A percentile compares a stretch with the other conserved stretches of the same genome.
phyloP scores from a whole-genome alignment of 2,329 filamentous ascomycete genomes.

The Cordyceps javanica region DNA sequence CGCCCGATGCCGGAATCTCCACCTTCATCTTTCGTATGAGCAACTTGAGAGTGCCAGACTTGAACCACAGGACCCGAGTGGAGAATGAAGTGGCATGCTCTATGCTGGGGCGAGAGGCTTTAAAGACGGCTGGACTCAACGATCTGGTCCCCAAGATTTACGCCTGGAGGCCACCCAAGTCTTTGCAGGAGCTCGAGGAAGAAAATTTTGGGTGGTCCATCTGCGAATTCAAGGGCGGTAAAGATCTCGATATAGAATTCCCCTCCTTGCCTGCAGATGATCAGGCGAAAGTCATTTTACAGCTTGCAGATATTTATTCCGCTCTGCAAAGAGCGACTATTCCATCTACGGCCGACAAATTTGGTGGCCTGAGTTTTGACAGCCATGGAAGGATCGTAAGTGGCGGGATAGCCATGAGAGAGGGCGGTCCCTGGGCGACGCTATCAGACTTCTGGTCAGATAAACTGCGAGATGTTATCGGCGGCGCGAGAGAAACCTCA shows the following conservation, averaged over 20 bases:
- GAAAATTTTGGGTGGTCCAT: constrained; percentile 19
- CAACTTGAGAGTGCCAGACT: constrained; percentile 13
- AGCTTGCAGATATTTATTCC: constrained; percentile 19
- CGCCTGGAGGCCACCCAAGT: constrained; percentile 15
- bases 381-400: constrained; percentile 13
- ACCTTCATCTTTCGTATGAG: constrained; percentile 14
- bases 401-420: constrained; percentile 15
- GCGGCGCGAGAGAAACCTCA: constrained; percentile 8
- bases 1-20: not conserved
- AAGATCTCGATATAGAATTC: constrained; percentile 16
- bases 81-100: constrained; percentile 24
- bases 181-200: not conserved
- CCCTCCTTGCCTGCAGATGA: constrained; percentile 3
- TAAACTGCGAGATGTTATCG: constrained; percentile 11
- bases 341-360: constrained; percentile 6
- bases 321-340: constrained; percentile 16
- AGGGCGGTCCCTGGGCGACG: constrained; percentile 17
- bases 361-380: constrained; percentile 19
- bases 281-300: constrained; percentile 13
- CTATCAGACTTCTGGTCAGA: constrained; percentile 15
- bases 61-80: constrained; percentile 17
- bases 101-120: constrained; percentile 17
- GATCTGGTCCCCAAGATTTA: constrained; percentile 19
- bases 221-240: constrained; percentile 21
- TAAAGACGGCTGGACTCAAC: not conserved